Evolutionary conservation across 352 stramenopile genomes (phyloP), one percentile per base, ranked within the genome.

Genomic region (Phytophthora meadii): DNA sequence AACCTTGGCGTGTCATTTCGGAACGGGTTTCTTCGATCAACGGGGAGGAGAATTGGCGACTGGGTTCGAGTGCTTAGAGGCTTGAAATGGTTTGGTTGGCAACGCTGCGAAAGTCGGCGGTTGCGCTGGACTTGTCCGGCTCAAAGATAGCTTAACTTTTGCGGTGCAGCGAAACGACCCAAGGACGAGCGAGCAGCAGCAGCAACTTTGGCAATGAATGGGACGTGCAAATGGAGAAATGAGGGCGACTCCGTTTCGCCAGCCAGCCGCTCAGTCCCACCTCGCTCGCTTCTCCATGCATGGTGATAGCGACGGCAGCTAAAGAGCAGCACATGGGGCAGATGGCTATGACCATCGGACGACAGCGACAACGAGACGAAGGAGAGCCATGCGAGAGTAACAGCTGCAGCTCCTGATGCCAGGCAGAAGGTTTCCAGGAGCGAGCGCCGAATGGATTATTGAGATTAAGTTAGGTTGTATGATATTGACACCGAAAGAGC

Each of bases 1-100:
- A 94, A 24, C 87, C 87, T 58, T 95, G 86, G 56, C 76, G 84
- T 32, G 78, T 91, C 80, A 91, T 92, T 10, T 22, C 19, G 48
- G n/a, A 4, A 28, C n/a, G 17, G 45, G 24, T 58, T 32, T 58
- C 27, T 47, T 37, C 34, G 36, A 24, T 56, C 17, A 22, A 51
- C 17, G 50, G 19, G 36, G 44, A 37, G 36, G 48, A 32, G 34
- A 72, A 62, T 69, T 69, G 70, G 44, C 52, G 54, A 74, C 50
- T 78, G 61, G 19, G 34, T 11, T 10, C 6, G 27, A 32, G 30
- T 30, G 37, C 37, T 39, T 4, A 9, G 19, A 34, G 49, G 39
- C 48, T 66, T 36, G 30, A 65, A 65, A 41, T 59, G 30, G 57
- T 36, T 55, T 46, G 44, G 41, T 39, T 17, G 14, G 47, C 40